Evolutionary conservation across 2,329 filamentous ascomycete genomes (phyloP).

Genomic region (Pyricularia pennisetigena): DNA sequence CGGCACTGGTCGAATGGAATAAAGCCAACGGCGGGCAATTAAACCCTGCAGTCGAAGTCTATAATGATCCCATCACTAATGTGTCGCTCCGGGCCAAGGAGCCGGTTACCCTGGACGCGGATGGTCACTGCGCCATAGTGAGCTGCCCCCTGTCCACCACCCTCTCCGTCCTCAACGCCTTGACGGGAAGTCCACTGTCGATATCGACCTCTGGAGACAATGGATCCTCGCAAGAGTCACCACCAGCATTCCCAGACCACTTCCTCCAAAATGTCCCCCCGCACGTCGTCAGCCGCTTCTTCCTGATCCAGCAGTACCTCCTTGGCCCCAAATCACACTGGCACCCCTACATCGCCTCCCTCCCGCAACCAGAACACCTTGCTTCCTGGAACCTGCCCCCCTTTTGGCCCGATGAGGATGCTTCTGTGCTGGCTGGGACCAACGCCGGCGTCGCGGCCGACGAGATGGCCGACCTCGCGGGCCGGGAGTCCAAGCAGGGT

Average conservation of each 20-base stretch:
- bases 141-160: slow-evolving; percentile 40
- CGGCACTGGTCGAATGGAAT: slow-evolving; percentile 38
- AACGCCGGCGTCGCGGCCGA: slow-evolving; percentile 38
- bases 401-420: slow-evolving; percentile 53
- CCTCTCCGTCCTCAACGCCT: slow-evolving; percentile 49
- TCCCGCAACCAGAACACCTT: slow-evolving; percentile 50
- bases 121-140: slow-evolving; percentile 26
- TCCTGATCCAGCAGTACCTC: slow-evolving; percentile 59
- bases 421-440: slow-evolving; percentile 44
- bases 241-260: slow-evolving; percentile 28
- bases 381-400: slow-evolving; percentile 45
- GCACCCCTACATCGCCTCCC: slow-evolving; percentile 55
- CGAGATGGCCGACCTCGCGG: slow-evolving; percentile 36
- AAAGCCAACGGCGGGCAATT: slow-evolving; percentile 32
- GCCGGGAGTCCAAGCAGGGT: slow-evolving; percentile 34
- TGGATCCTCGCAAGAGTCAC: slow-evolving; percentile 5
- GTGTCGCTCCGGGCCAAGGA: slow-evolving; percentile 43
- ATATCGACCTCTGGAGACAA: background rate
- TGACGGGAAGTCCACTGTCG: slow-evolving; percentile 22
- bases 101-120: slow-evolving; percentile 10
- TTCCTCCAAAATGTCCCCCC: slow-evolving; percentile 42
- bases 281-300: slow-evolving; percentile 56
- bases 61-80: slow-evolving; percentile 37
- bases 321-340: slow-evolving; percentile 49
- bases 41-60: slow-evolving; percentile 42